Evolutionary conservation across 345 rosid genomes (phyloP).

Genomic region (rapeseed (Brassica napus)): Da-Ae NC_063440.1:17639001-17639500

Average conservation of each 20-base stretch:
- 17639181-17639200: constrained; percentile 13
- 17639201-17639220: constrained; percentile 52
- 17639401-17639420: constrained; percentile 73
- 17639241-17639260: constrained; percentile 78
- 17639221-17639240: constrained; percentile 74
- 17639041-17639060: constrained; percentile 98
- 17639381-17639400: constrained; percentile 95
- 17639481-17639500: not conserved
- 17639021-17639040: constrained; percentile 88
- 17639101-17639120: not conserved
- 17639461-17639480: constrained; percentile 6
- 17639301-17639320: constrained; percentile 4
- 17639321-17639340: constrained; percentile 62
- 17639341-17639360: constrained; percentile 77
- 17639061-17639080: constrained; percentile 66
- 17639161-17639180: not conserved
- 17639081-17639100: not conserved
- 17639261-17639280: constrained; percentile 24
- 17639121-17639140: not conserved
- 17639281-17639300: not conserved
- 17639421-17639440: not conserved
- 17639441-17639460: not conserved
- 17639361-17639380: constrained; percentile 95
- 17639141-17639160: not conserved
- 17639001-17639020: constrained; percentile 73